These are phyloP conservation scores for Hypholoma sublateritium DNA, from an alignment of 768 basidiomycete genomes.

Conservation along the genomic window DNA sequence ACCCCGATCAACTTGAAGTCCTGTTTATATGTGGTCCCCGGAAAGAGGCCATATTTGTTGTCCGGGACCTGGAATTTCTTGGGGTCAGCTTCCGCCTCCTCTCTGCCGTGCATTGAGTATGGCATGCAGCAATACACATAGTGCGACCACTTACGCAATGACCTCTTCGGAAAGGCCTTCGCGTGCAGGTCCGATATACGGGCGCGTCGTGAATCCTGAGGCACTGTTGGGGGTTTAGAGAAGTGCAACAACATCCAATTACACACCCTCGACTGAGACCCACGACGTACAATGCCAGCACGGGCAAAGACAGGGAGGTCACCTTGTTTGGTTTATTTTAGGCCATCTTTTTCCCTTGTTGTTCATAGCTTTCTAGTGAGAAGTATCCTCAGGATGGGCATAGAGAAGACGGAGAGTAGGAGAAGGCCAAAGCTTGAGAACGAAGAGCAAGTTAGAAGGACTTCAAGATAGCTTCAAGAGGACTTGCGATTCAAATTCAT, in stretches of 20 bases:
- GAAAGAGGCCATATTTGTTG: constrained; percentile 94
- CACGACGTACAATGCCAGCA: constrained; percentile 96
- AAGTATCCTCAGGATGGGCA: too few relatives aligned
- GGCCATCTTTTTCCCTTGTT: constrained; percentile 33
- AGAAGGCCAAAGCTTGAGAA: too few relatives aligned
- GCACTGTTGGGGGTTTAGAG: constrained; percentile 50
- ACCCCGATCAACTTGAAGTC: constrained; percentile 98
- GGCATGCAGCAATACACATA: too few relatives aligned
- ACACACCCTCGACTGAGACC: constrained; percentile 95
- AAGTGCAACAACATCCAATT: neutral
- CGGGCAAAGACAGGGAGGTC: constrained; percentile 88
- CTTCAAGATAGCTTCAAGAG: too few relatives aligned
- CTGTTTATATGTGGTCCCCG: constrained; percentile 93
- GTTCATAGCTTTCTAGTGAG: too few relatives aligned
- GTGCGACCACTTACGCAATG: constrained; percentile 61
- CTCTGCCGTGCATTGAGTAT: constrained; percentile 46
- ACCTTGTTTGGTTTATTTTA: constrained; percentile 71
- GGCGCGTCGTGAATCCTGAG: constrained; percentile 96
- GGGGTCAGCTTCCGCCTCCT: constrained; percentile 85
- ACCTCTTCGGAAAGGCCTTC: constrained; percentile 93
- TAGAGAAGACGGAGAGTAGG: too few relatives aligned
- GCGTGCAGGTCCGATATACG: constrained; percentile 97
- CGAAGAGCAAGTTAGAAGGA: too few relatives aligned
- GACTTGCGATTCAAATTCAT: too few relatives aligned
- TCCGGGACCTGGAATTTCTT: constrained; percentile 97